phyloP scores from a whole-genome alignment of 1,284 basidiomycete genomes.

The Melampsora allii-populina region DNA sequence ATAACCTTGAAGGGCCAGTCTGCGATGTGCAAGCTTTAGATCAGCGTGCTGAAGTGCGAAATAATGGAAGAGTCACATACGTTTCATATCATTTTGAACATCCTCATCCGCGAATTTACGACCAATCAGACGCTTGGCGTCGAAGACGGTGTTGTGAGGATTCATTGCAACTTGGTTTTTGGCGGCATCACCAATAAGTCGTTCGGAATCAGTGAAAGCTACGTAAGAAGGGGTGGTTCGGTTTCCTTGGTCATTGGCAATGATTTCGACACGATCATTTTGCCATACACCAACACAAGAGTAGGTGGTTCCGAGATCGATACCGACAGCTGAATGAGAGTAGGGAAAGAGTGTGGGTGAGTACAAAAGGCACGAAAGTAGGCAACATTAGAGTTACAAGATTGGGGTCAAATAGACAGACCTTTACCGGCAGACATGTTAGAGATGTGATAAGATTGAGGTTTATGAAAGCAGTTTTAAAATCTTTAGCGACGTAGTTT shows the following conservation, averaged over 20 bases:
- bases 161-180: slow-evolving; percentile 80
- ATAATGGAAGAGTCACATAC: neutral
- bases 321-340: slow-evolving; percentile 51
- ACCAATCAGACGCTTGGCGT: slow-evolving; percentile 85
- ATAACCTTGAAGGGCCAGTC: slow-evolving; percentile 78
- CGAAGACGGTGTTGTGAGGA: slow-evolving; percentile 65
- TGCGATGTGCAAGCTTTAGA: neutral
- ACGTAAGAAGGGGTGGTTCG: slow-evolving; percentile 93
- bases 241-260: slow-evolving; percentile 87
- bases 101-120: slow-evolving; percentile 78
- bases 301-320: slow-evolving; percentile 56
- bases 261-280: slow-evolving; percentile 98
- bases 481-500: too few species aligned
- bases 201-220: slow-evolving; percentile 87
- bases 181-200: slow-evolving; percentile 91
- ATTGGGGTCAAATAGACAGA: neutral
- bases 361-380: neutral
- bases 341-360: neutral
- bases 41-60: neutral
- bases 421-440: slow-evolving; percentile 10
- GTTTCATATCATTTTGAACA: slow-evolving; percentile 92
- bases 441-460: neutral
- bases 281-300: slow-evolving; percentile 93
- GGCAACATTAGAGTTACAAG: neutral
- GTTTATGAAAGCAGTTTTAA: neutral